A percentile compares a stretch with the other conserved stretches of the same genome.
These are phyloP conservation scores for Melanopsichium pennsylvanicum DNA, from an alignment of 1,284 basidiomycete genomes.

Conservation along the genomic window DNA sequence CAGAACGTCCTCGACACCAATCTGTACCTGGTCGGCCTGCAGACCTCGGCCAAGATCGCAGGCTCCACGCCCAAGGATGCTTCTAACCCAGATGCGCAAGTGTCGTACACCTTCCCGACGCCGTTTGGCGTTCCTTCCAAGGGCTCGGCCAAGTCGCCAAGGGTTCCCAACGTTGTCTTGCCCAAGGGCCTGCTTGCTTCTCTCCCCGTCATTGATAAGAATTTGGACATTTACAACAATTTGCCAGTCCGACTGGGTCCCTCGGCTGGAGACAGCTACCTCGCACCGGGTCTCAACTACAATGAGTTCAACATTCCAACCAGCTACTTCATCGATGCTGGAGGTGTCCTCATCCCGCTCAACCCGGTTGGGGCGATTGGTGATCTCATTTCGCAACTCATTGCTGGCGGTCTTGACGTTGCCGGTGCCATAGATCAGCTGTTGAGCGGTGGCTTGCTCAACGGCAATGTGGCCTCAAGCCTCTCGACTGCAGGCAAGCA, in stretches of 20 bases:
- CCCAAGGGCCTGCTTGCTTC: conserved; percentile 46
- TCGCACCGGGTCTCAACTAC: conserved; percentile 38
- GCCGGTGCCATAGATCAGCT: too few species aligned
- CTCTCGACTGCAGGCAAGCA: conserved; percentile 14
- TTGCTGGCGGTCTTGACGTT: conserved; percentile 1
- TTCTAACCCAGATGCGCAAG: conserved; percentile 19
- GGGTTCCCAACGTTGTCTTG: conserved; percentile 43
- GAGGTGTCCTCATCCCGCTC: conserved; percentile 13
- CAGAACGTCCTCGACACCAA: conserved; percentile 38
- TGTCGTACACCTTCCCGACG: conserved; percentile 46
- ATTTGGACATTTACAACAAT: conserved; percentile 48
- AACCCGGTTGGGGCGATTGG: conserved; percentile 5
- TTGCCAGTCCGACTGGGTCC: conserved; percentile 35
- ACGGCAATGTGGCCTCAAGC: conserved; percentile 10
- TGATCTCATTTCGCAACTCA: conserved; percentile 10
- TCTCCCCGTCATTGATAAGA: conserved; percentile 40
- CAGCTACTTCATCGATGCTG: conserved; percentile 26
- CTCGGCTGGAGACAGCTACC: conserved; percentile 41
- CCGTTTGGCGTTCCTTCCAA: conserved; percentile 9
- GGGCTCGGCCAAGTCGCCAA: conserved; percentile 19
- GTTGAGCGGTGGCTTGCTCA: conserved; percentile 1
- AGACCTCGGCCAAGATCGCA: conserved; percentile 27
- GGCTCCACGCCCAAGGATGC: conserved; percentile 26
- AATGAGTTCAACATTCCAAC: conserved; percentile 47
- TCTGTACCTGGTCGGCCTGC: conserved; percentile 34